Conservation (phyloP, 805 yeast genomes). For the Zygotorulaspora chibaensis region DNA sequence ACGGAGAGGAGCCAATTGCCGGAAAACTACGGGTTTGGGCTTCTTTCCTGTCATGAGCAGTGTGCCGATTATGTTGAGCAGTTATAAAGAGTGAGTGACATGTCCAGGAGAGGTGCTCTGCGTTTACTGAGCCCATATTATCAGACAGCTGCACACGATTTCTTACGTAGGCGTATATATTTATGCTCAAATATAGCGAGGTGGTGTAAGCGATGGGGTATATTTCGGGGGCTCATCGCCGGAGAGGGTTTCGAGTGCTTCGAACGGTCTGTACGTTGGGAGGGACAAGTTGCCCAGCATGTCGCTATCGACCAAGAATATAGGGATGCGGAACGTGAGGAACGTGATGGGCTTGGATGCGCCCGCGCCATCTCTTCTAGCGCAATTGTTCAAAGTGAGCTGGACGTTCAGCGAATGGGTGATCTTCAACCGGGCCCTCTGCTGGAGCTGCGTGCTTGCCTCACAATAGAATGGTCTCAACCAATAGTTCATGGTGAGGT, state of each 20-base stretch:
- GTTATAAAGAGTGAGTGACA: no score
- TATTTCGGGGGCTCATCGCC: slow-evolving; percentile 6
- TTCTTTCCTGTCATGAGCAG: no score
- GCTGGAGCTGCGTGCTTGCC: slow-evolving; percentile 6
- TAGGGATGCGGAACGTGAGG: slow-evolving; percentile 13
- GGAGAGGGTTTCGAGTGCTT: not conserved
- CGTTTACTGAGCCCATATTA: no score
- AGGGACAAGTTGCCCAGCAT: slow-evolving; percentile 12
- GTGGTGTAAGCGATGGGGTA: not conserved
- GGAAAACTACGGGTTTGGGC: no score
- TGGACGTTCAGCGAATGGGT: slow-evolving; percentile 15
- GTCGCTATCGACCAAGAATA: slow-evolving; percentile 15
- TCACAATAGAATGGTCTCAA: slow-evolving; percentile 20
- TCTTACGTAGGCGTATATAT: not conserved
- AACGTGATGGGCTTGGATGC: not conserved
- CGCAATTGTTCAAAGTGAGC: slow-evolving; percentile 3
- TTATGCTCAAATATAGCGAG: not conserved
- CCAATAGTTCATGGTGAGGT: slow-evolving; percentile 1
- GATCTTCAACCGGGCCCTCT: slow-evolving; percentile 17
- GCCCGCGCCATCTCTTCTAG: not conserved
- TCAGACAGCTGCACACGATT: no score
- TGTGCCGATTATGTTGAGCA: no score
- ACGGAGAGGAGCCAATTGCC: not conserved
- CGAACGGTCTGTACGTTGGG: slow-evolving; percentile 8
- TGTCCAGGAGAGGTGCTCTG: no score